Conservation (phyloP, 2,329 filamentous ascomycete species). For the Stenocarpella maydis region DNA sequence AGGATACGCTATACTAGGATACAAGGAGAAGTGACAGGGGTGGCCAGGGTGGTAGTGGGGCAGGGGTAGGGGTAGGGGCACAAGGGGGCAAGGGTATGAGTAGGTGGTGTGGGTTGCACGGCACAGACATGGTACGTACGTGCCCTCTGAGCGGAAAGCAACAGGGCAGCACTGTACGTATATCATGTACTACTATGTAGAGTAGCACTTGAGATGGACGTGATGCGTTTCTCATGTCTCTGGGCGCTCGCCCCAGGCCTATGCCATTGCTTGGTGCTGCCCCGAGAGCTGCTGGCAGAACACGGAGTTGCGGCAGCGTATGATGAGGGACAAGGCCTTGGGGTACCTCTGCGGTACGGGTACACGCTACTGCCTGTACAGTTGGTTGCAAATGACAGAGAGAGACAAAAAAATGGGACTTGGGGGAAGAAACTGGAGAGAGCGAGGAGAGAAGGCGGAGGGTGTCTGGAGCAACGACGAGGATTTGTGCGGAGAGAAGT, state of each 20-base stretch:
- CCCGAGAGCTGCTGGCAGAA: background rate
- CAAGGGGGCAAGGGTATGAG: background rate
- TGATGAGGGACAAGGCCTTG: conserved; percentile 9
- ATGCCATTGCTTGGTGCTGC: background rate
- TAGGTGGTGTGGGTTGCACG: no score
- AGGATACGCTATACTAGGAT: background rate
- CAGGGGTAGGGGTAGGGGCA: background rate
- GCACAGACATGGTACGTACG: background rate
- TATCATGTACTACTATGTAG: background rate
- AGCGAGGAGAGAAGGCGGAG: conserved; percentile 22
- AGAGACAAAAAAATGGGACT: conserved; percentile 12
- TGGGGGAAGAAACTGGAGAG: conserved; percentile 20
- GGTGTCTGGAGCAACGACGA: conserved; percentile 20
- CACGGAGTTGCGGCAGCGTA: background rate
- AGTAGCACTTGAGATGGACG: conserved; percentile 23
- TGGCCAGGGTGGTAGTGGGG: background rate
- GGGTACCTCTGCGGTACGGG: conserved; percentile 6
- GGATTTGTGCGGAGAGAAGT: conserved; percentile 14
- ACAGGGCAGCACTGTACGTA: background rate
- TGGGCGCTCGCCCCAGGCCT: conserved; percentile 15
- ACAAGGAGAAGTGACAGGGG: background rate
- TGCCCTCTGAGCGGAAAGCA: background rate
- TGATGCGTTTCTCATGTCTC: background rate
- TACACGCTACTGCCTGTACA: background rate
- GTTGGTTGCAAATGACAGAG: background rate